Conservation (phyloP, 805 yeast species). For the Lipomyces yamadae region DNA sequence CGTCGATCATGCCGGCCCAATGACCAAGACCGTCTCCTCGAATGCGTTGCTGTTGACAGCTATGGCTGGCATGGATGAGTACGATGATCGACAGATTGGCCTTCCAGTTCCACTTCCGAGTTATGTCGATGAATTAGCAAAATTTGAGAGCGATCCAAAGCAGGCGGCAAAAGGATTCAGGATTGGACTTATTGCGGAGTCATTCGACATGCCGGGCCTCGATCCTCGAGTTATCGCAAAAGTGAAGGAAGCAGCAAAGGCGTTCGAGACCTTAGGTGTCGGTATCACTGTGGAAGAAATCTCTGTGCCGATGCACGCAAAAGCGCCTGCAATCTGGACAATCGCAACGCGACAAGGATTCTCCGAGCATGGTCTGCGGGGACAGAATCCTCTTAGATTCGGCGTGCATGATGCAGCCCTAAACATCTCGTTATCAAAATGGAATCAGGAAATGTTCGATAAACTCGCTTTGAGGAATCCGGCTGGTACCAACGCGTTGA, state of each 20-base stretch:
- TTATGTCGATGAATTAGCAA: slow-evolving; percentile 38
- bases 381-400: slow-evolving; percentile 29
- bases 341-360: slow-evolving; percentile 39
- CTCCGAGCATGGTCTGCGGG: slow-evolving; percentile 33
- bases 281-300: slow-evolving; percentile 48
- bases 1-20: slow-evolving; percentile 50
- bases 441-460: slow-evolving; percentile 36
- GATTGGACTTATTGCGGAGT: slow-evolving; percentile 48
- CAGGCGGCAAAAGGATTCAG: slow-evolving; percentile 44
- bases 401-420: slow-evolving; percentile 33
- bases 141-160: slow-evolving; percentile 24
- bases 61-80: slow-evolving; percentile 48
- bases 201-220: slow-evolving; percentile 47
- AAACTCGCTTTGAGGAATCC: slow-evolving; percentile 28
- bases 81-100: slow-evolving; percentile 46
- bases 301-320: slow-evolving; percentile 47
- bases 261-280: slow-evolving; percentile 46
- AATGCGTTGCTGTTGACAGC: slow-evolving; percentile 46
- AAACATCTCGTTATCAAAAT: slow-evolving; percentile 19
- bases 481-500: slow-evolving; percentile 32
- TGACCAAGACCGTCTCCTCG: slow-evolving; percentile 47
- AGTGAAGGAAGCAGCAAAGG: slow-evolving; percentile 44
- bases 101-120: slow-evolving; percentile 37
- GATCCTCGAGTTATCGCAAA: slow-evolving; percentile 43
- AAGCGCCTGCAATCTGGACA: slow-evolving; percentile 51